Base-by-base conservation (phyloP, 306 rosid species). In the Prosopis cineraria region DNA sequence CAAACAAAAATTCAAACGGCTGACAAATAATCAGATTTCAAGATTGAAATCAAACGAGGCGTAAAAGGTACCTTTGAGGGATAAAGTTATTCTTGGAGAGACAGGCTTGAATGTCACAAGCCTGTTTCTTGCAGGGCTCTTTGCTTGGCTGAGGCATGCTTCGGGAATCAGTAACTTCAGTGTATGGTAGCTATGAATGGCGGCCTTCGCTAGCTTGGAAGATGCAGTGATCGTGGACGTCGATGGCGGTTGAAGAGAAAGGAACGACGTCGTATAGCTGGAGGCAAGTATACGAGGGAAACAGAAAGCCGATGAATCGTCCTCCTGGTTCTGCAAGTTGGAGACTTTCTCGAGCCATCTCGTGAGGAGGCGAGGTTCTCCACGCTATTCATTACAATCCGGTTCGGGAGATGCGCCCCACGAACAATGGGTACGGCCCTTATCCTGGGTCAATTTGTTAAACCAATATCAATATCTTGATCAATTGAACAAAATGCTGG, bases 91-190 rank as follows among this genome's bases (percentile, higher is more conserved):
- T 95, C 83, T 92, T 92, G 81, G 98, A 81, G 84, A 95, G 93
- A 69, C 98, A 95, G 55, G 97, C 91, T 89, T 92, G 98, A 81
- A 92, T 95, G 68, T 86, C 86, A 85, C 98, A 95, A 5, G 98
- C 98, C 83, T 95, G 89, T 85, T 92, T 92, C 93, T 92, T 95
- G 92, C 97, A 95, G 24, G 98, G 90, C 75, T 93, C 97, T 84
- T 89, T 94, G 84, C 84, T 91, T 63, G 88, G 72, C 78, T 50
- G 84, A 39, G 81, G 78, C 98, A 91, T 94, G 71, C 44, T 64
- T 65, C 68, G 39, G 19, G 19, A 65, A 37, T 64, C 40, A 34
- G 43, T 6, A 64, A 27, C 29, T 19, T 31, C 44, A 33, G 9
- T 4, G 64, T 22, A 24, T 10, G 0, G 13, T 25, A 50, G 19